Base-by-base conservation (phyloP, 768 basidiomycete genomes). In the Tulasnella calospora region DNA sequence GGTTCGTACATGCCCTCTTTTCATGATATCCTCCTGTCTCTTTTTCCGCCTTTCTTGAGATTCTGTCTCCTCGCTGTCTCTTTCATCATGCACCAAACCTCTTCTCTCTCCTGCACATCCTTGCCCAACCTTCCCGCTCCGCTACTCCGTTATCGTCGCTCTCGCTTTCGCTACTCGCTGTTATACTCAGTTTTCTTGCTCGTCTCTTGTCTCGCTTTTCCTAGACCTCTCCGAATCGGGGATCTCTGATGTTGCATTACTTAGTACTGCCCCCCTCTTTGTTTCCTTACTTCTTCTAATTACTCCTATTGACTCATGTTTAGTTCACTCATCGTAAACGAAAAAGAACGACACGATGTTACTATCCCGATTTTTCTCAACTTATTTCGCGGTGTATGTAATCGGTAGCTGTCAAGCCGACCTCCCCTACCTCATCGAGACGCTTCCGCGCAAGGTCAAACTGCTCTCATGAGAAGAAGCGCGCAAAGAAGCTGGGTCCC, bases 231-330 rank as follows among this genome's bases (percentile, higher is more conserved):
- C 61, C 61, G 61, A 67, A 35, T 35, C 21, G 61, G 61, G 35
- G 61, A 67, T 67, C 61, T 67, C 33, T 67, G 61, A 67, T 67
- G 61, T 67, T 67, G 61, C 35, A 67, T 67, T 67, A 33, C 61
- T 73, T 73, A 41, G 71, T 15, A 5, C 40, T 21, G 4, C 15
- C 5, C 3, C 6, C 46, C 38, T 6, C 23, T 41, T 51, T 23
- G 8, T n/a, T 51, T 51, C 21, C 51, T 23, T 51, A n/a, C 51
- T 61, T 30, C 57, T 61, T 61, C 57, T 61, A 67, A 67, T 67
- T 67, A 17, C 30, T 19, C 61, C 27, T 67, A 33, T 67, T 17
- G 19, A 30, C 61, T 67, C n/a, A 67, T 67, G 13, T 19, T 12
- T 67, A 13, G 23, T 51, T 23, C 9, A 51, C 23, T 51, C 51